phyloP scores from a whole-genome alignment of 108 stramenopile species.

The Conticribra weissflogii region DNA sequence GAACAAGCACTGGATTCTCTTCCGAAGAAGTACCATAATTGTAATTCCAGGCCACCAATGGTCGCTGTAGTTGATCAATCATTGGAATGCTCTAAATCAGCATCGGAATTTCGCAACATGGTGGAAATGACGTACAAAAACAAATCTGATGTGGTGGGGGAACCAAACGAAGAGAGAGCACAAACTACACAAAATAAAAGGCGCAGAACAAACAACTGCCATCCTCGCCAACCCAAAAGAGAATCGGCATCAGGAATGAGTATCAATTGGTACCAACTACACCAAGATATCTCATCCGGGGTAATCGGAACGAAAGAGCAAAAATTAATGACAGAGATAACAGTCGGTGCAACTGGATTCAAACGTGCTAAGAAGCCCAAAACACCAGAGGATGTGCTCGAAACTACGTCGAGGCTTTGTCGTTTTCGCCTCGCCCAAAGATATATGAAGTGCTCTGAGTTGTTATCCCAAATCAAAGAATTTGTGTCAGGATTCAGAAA shows the following conservation, averaged over 20 bases:
- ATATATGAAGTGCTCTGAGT: slow-evolving; percentile 23
- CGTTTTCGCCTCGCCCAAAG: slow-evolving; percentile 42
- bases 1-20: slow-evolving; percentile 26
- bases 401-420: slow-evolving; percentile 63
- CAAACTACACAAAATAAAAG: not conserved
- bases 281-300: not conserved
- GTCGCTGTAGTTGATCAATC: slow-evolving; percentile 46
- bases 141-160: not conserved
- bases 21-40: not conserved
- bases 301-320: not conserved
- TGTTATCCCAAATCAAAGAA: not conserved
- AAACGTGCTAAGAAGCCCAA: slow-evolving; percentile 83
- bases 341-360: slow-evolving; percentile 82
- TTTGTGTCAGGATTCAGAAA: not conserved
- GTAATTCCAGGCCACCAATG: slow-evolving; percentile 33
- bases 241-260: slow-evolving; percentile 56
- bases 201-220: not conserved
- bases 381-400: slow-evolving; percentile 47
- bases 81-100: slow-evolving; percentile 47
- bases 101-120: slow-evolving; percentile 24
- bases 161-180: not conserved
- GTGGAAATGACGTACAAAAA: slow-evolving; percentile 2
- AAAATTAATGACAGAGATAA: slow-evolving; percentile 46
- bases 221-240: too few relatives aligned
- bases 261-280: slow-evolving; percentile 61